Evolutionary conservation across 2,329 filamentous ascomycete genomes (phyloP).

Genomic region (Teratosphaeriaceae sp.): DNA sequence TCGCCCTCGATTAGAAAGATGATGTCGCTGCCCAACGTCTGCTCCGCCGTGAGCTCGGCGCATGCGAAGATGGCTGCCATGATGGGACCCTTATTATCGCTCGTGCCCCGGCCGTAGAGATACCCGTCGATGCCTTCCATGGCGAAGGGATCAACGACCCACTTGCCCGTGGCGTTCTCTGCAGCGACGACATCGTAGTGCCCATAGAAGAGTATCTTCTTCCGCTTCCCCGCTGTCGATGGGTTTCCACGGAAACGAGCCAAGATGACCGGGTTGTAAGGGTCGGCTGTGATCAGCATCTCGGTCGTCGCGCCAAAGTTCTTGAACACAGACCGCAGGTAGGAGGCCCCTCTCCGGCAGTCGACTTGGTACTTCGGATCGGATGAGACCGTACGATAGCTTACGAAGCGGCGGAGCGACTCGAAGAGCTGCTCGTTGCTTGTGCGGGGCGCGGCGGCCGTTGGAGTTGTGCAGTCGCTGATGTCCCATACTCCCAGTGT

Average conservation of each 20-base stretch:
- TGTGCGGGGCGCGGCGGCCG: conserved; percentile 42
- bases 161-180: conserved; percentile 73
- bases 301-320: conserved; percentile 84
- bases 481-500: conserved; percentile 85
- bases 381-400: conserved; percentile 87
- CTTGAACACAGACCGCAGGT: conserved; percentile 83
- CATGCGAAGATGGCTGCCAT: conserved; percentile 91
- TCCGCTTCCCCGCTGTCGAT: conserved; percentile 58
- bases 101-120: conserved; percentile 90
- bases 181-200: conserved; percentile 97
- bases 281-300: conserved; percentile 73
- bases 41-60: conserved; percentile 78
- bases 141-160: conserved; percentile 84
- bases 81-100: conserved; percentile 95
- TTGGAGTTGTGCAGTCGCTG: conserved; percentile 45
- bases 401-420: conserved; percentile 73
- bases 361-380: conserved; percentile 81
- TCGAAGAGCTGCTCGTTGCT: conserved; percentile 58
- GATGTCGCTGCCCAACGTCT: conserved; percentile 77
- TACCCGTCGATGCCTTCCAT: conserved; percentile 86
- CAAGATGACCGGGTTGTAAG: conserved; percentile 86
- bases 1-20: conserved; percentile 95
- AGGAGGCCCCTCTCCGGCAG: conserved; percentile 87
- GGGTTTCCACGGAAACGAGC: conserved; percentile 78
- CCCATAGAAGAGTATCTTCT: conserved; percentile 91